phyloP scores from a whole-genome alignment of 495 filamentous ascomycete species.

The Usnea hakonensis region DNA sequence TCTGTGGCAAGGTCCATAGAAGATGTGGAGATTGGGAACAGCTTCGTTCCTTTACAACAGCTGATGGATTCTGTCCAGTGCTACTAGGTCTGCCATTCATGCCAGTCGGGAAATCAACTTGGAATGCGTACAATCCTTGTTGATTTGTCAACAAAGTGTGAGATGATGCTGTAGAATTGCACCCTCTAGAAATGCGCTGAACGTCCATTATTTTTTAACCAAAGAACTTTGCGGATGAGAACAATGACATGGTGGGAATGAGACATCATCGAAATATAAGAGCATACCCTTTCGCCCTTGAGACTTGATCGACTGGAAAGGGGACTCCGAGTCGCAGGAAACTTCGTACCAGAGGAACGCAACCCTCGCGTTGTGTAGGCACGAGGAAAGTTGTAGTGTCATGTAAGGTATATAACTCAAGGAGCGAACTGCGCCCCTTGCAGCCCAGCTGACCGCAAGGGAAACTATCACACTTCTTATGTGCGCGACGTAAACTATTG shows the following conservation, averaged over 20 bases:
- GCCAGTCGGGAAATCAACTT: neutral
- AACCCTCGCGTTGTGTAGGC: neutral
- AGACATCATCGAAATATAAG: constrained; percentile 2
- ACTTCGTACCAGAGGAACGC: neutral
- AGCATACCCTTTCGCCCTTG: constrained; percentile 2
- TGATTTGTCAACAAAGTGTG: neutral
- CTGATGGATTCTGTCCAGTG: neutral
- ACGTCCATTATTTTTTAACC: neutral
- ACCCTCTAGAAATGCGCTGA: neutral
- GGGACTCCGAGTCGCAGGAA: neutral
- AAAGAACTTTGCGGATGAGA: neutral
- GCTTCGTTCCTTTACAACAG: neutral
- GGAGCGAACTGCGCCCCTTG: constrained; percentile 8
- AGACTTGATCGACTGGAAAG: neutral
- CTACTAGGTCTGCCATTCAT: neutral
- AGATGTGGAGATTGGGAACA: neutral
- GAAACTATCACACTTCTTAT: neutral
- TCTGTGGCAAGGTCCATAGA: neutral
- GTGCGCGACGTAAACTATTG: too few species aligned
- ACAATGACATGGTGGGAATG: constrained; percentile 7
- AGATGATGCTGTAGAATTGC: neutral
- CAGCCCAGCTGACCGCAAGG: neutral
- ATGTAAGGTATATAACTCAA: constrained; percentile 10
- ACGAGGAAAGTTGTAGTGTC: constrained; percentile 1
- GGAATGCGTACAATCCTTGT: neutral